These are phyloP conservation scores for Mrakia gelida DNA, from an alignment of 768 basidiomycete genomes.

Conservation along the genomic window DNA sequence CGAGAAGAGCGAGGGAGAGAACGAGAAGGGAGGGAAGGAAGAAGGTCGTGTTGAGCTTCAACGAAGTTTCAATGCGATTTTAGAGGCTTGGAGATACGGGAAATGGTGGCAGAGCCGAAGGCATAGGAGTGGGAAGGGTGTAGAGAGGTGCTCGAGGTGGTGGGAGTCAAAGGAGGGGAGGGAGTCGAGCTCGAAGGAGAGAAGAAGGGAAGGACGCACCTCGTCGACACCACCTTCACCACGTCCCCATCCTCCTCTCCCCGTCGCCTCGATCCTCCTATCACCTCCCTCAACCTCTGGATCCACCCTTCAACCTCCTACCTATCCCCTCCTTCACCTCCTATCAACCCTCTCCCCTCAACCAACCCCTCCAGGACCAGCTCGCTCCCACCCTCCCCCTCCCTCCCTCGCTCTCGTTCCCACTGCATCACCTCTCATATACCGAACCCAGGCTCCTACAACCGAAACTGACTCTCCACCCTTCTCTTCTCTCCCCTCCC, in stretches of 20 bases:
- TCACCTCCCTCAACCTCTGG: not conserved
- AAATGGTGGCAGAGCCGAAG: too few species aligned
- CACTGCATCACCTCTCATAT: not conserved
- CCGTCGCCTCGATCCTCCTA: not conserved
- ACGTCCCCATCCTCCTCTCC: not conserved
- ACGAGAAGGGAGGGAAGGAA: not conserved
- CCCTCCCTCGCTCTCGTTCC: not conserved
- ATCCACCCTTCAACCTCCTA: not conserved
- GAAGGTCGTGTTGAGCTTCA: not conserved
- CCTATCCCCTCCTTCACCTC: not conserved
- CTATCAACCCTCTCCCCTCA: not conserved
- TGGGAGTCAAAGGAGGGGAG: not conserved
- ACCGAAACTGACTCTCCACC: not conserved
- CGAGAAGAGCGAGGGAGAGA: not conserved
- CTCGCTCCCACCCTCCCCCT: not conserved
- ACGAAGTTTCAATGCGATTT: not conserved
- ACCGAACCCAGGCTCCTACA: slow-evolving; percentile 11
- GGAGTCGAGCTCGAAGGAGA: not conserved
- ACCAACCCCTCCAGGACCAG: not conserved
- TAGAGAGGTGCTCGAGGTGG: not conserved
- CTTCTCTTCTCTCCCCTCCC: not conserved
- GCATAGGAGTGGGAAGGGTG: too few species aligned
- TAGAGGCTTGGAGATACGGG: not conserved
- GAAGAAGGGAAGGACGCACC: not conserved
- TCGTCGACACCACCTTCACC: not conserved